These are phyloP conservation scores for Fusarium sp. DNA, from an alignment of 2,329 filamentous ascomycete genomes.

Conservation along the genomic window DNA sequence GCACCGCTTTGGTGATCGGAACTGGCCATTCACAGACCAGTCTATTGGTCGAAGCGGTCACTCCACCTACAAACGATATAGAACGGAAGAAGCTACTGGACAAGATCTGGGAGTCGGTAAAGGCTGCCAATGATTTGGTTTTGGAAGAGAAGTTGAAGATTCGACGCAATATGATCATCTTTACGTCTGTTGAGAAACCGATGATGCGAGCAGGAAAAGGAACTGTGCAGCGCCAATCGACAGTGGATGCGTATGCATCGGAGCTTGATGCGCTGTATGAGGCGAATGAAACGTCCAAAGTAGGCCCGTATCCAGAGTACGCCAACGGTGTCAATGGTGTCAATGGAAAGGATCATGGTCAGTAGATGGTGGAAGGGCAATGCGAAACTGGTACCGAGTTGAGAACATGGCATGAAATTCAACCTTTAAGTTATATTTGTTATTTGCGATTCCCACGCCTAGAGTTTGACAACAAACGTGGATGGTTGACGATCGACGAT, in stretches of 20 bases:
- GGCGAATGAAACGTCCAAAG: background rate
- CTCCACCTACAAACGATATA: background rate
- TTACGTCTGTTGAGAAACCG: slow-evolving; percentile 57
- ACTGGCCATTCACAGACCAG: slow-evolving; percentile 46
- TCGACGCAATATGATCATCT: slow-evolving; percentile 54
- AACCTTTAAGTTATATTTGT: too few relatives aligned
- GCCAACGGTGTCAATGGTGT: too few relatives aligned
- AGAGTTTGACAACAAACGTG: too few relatives aligned
- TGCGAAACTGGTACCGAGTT: too few relatives aligned
- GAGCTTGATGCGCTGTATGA: slow-evolving; percentile 26
- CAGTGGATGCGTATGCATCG: slow-evolving; percentile 16
- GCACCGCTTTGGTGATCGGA: slow-evolving; percentile 53
- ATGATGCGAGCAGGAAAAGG: slow-evolving; percentile 61
- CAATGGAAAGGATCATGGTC: background rate
- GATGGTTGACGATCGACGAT: too few relatives aligned
- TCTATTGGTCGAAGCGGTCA: slow-evolving; percentile 44
- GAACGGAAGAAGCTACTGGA: slow-evolving; percentile 53
- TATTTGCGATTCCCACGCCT: too few relatives aligned
- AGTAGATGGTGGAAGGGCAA: background rate
- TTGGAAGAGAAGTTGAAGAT: slow-evolving; percentile 59
- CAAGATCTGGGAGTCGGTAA: slow-evolving; percentile 58
- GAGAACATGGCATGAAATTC: too few relatives aligned
- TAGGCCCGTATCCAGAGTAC: background rate
- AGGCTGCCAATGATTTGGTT: slow-evolving; percentile 58
- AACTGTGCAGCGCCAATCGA: slow-evolving; percentile 54